Evolutionary conservation across 441 rosid genomes (phyloP).

Genomic region (Sinapis alba): DNA sequence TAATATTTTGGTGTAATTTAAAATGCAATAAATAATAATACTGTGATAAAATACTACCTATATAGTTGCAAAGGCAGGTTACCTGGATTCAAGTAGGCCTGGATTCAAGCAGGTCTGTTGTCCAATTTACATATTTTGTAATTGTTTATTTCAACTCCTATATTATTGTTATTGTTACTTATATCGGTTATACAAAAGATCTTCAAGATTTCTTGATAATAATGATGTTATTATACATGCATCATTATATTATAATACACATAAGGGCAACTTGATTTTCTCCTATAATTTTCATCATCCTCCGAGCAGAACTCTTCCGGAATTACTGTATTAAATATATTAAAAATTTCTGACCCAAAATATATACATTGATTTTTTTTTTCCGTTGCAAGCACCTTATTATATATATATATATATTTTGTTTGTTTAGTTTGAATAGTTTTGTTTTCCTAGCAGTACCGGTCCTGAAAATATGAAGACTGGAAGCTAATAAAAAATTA

Average conservation of each 20-base stretch:
- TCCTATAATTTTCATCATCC: constrained; percentile 8
- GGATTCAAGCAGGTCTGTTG: constrained; percentile 32
- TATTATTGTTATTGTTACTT: constrained; percentile 7
- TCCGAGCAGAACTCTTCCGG: background rate
- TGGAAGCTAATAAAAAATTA: too few relatives aligned
- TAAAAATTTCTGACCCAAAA: background rate
- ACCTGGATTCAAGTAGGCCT: constrained; percentile 37
- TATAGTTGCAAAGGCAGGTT: constrained; percentile 34
- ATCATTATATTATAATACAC: constrained; percentile 15
- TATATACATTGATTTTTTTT: too few relatives aligned
- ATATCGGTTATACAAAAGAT: constrained; percentile 24
- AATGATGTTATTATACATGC: constrained; percentile 39
- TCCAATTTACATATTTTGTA: constrained; percentile 22
- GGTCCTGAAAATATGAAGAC: too few relatives aligned
- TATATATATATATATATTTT: too few relatives aligned
- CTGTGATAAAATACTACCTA: background rate
- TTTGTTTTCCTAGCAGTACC: background rate
- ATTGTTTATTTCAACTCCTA: constrained; percentile 1
- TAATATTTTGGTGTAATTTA: background rate
- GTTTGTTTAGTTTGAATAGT: background rate
- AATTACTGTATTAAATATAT: background rate
- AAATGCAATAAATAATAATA: constrained; percentile 3
- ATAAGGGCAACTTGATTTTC: constrained; percentile 30
- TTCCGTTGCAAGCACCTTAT: background rate
- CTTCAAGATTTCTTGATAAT: constrained; percentile 37